Evolutionary conservation across 2,329 filamentous ascomycete genomes (phyloP), one percentile per base, ranked within the genome.

Genomic region (Calonectria pseudoturangicola): DNA sequence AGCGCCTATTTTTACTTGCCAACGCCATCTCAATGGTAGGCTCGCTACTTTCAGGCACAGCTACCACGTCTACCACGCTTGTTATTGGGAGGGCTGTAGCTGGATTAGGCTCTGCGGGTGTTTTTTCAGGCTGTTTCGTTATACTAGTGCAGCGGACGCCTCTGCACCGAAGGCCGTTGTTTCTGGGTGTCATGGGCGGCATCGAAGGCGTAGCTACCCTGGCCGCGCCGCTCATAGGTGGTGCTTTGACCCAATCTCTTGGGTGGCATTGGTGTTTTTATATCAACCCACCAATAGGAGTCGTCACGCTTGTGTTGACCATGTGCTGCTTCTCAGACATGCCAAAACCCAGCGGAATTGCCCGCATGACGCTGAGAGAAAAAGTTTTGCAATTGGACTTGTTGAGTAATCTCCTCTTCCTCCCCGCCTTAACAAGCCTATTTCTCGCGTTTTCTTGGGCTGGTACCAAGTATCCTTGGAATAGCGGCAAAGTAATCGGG

Each of bases 361-460:
- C 4, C 10, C n/a, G 1, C 0, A 0, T 76, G 56, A 66, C 48
- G 0, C 1, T 60, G 0, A 45, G 9, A 1, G 1, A 76, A 1
- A 74, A 74, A 18, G 0, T 66, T 5, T 4, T 10, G 2, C 68
- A 79, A n/a, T 68, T 80, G 2, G 79, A 80, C 8, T n/a, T 78
- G 0, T 0, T 72, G 0, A 82, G 81, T 48, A 80, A 78, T 21
- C 4, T 77, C 1, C 33, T 82, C 0, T 75, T 83, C 21, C 68
- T 82, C 39, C 79, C 79, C 0, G 68, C 84, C 1, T 83, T 88
- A 2, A 79, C 87, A 27, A 88, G 86, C 70, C 83, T 88, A 4
- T 79, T 89, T 0, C 77, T 89, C 4, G 86, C 87, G 0, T 80
- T 89, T 2, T 86, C 88, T 16, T 89, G 86, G 86, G 85, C 84